Evolutionary conservation across 1,284 basidiomycete species (phyloP).

Genomic region (Nidula niveotomentosa): DNA sequence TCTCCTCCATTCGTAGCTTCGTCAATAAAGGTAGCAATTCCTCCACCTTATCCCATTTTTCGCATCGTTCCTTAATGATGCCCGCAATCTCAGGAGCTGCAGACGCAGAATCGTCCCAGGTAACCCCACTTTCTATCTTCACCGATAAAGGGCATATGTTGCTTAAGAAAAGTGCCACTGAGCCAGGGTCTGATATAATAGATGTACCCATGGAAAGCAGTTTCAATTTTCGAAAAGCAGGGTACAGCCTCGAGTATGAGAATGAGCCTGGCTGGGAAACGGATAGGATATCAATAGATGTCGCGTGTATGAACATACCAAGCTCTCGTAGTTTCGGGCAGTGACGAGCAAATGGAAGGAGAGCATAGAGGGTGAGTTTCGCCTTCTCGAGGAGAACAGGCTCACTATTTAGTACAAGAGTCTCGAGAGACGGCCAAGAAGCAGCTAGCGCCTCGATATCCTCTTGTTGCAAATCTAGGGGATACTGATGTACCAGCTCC

Average conservation of each 20-base stretch:
- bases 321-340: slow-evolving; percentile 51
- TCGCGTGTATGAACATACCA: slow-evolving; percentile 50
- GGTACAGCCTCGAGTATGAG: slow-evolving; percentile 7
- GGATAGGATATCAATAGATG: slow-evolving; percentile 12
- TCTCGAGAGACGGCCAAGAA: slow-evolving; percentile 48
- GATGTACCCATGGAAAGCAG: slow-evolving; percentile 51
- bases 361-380: slow-evolving; percentile 46
- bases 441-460: slow-evolving; percentile 50
- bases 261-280: slow-evolving; percentile 24
- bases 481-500: slow-evolving; percentile 51
- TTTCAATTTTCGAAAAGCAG: slow-evolving; percentile 36
- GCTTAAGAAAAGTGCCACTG: slow-evolving; percentile 54
- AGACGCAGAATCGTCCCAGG: slow-evolving; percentile 33
- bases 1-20: slow-evolving; percentile 47
- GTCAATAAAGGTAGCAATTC: slow-evolving; percentile 48
- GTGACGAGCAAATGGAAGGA: slow-evolving; percentile 51
- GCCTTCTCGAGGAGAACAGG: slow-evolving; percentile 39
- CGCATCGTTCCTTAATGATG: slow-evolving; percentile 29
- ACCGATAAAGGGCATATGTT: slow-evolving; percentile 36
- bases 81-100: slow-evolving; percentile 15
- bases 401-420: slow-evolving; percentile 48
- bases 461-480: slow-evolving; percentile 42
- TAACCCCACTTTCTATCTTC: slow-evolving; percentile 31
- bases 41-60: slow-evolving; percentile 42
- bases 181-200: slow-evolving; percentile 33